These are phyloP conservation scores for Citrus trifoliata DNA, from an alignment of 345 rosid genomes.

Conservation along the genomic window DNA sequence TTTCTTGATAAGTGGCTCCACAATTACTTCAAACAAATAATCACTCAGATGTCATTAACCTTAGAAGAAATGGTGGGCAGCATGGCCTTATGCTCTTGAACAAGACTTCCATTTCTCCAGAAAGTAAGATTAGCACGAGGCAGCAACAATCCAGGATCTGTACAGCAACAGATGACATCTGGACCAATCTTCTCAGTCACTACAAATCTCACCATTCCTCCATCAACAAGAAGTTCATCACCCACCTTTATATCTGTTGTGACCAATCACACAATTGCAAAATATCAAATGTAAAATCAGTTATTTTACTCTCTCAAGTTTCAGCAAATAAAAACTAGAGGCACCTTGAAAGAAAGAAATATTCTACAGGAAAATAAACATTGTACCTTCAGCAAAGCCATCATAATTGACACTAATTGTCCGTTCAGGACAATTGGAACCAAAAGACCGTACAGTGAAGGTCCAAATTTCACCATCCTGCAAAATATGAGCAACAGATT, in stretches of 20 bases:
- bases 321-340: background rate
- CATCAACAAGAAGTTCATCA: constrained; percentile 72
- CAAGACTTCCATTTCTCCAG: constrained; percentile 69
- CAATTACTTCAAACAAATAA: background rate
- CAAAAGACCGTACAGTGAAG: constrained; percentile 56
- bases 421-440: constrained; percentile 40
- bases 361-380: background rate
- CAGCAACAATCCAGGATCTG: constrained; percentile 62
- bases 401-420: constrained; percentile 61
- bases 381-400: constrained; percentile 67
- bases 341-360: background rate
- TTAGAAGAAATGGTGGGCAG: constrained; percentile 69
- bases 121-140: constrained; percentile 72
- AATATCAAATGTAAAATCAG: background rate
- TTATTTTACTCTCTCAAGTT: background rate
- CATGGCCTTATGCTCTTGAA: constrained; percentile 70
- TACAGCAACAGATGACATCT: constrained; percentile 60
- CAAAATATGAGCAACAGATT: background rate
- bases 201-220: constrained; percentile 74
- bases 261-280: background rate
- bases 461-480: constrained; percentile 74
- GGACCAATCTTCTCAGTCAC: constrained; percentile 68
- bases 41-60: constrained; percentile 24
- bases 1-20: background rate
- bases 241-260: constrained; percentile 55